A percentile compares a stretch with the other conserved stretches of the same genome.
Evolutionary conservation across 768 basidiomycete species (phyloP).

Genomic region (Terana coerulea): DNA sequence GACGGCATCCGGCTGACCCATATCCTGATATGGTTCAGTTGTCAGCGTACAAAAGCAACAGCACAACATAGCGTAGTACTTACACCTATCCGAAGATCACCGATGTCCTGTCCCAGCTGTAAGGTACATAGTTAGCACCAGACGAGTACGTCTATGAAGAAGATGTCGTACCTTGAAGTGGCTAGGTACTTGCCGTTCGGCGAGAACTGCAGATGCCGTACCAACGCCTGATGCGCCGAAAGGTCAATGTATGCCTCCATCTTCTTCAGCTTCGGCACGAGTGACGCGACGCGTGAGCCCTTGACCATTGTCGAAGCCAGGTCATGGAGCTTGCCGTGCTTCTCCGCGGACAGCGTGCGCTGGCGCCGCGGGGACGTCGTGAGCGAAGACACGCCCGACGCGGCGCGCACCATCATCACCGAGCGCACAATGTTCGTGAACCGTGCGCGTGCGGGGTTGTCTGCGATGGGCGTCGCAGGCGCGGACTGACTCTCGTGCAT

Average conservation of each 20-base stretch:
- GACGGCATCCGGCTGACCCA: constrained; percentile 49
- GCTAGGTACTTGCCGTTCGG: constrained; percentile 72
- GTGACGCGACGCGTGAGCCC: constrained; percentile 49
- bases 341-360: constrained; percentile 27
- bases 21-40: too few species aligned
- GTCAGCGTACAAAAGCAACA: not conserved
- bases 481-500: constrained; percentile 18
- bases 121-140: not conserved
- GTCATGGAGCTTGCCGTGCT: constrained; percentile 13
- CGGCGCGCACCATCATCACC: constrained; percentile 40
- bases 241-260: constrained; percentile 57
- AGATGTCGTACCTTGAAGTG: constrained; percentile 52
- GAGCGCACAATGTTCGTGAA: constrained; percentile 42
- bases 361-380: constrained; percentile 10
- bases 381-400: constrained; percentile 28
- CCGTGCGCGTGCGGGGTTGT: constrained; percentile 31
- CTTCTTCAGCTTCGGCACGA: constrained; percentile 53
- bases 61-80: constrained; percentile 22
- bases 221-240: constrained; percentile 62
- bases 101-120: constrained; percentile 69
- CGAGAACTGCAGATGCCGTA: constrained; percentile 72
- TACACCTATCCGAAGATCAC: constrained; percentile 64
- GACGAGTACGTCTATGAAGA: not conserved
- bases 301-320: constrained; percentile 34
- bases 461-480: constrained; percentile 10